Evolutionary conservation across 768 basidiomycete species (phyloP).

Genomic region (Hypsizygus marmoreus): DNA sequence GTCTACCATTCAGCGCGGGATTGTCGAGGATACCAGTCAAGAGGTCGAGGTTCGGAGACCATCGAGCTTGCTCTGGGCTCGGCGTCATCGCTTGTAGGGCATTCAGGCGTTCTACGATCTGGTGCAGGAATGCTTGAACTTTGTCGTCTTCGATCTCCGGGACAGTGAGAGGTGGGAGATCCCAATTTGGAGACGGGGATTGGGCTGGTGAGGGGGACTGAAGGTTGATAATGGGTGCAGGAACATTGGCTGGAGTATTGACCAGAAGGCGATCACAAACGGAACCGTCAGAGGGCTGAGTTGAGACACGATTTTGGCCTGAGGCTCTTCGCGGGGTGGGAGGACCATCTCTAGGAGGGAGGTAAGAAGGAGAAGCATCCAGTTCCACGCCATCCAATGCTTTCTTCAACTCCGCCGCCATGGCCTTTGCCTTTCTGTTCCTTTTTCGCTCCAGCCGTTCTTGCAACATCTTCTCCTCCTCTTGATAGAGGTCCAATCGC

Average conservation of each 20-base stretch:
- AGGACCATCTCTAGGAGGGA: slow-evolving; percentile 57
- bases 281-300: slow-evolving; percentile 21
- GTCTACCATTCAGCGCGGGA: not conserved
- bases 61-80: slow-evolving; percentile 13
- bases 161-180: slow-evolving; percentile 52
- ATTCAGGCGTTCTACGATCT: slow-evolving; percentile 80
- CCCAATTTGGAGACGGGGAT: slow-evolving; percentile 28
- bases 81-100: slow-evolving; percentile 61
- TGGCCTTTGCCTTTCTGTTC: slow-evolving; percentile 30
- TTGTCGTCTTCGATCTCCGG: slow-evolving; percentile 74
- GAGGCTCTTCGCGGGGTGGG: slow-evolving; percentile 65
- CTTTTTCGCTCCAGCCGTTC: slow-evolving; percentile 37
- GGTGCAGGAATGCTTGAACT: slow-evolving; percentile 83
- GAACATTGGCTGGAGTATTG: not conserved
- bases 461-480: slow-evolving; percentile 50
- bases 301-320: slow-evolving; percentile 26
- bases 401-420: slow-evolving; percentile 21
- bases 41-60: slow-evolving; percentile 19
- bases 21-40: slow-evolving; percentile 8
- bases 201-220: slow-evolving; percentile 23
- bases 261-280: slow-evolving; percentile 1
- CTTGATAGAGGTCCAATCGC: slow-evolving; percentile 73
- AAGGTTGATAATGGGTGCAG: slow-evolving; percentile 17
- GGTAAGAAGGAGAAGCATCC: slow-evolving; percentile 30
- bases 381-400: slow-evolving; percentile 25